Evolutionary conservation across 2,329 filamentous ascomycete genomes (phyloP).

Genomic region (Nemania serpens): DNA sequence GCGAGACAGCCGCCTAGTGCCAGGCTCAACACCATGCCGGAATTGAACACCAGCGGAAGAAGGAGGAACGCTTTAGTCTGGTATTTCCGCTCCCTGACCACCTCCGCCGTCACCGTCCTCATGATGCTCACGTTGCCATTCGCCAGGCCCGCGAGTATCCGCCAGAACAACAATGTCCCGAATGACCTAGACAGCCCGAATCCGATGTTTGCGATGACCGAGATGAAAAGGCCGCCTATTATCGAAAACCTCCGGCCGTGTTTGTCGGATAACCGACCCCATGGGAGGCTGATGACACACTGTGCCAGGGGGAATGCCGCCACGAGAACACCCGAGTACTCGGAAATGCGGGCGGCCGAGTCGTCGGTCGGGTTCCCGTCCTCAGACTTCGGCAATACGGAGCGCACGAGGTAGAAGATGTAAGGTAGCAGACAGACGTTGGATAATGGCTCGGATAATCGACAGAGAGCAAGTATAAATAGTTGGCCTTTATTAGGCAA

Average conservation of each 20-base stretch:
- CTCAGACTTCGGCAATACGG: constrained; percentile 52
- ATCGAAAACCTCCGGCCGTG: constrained; percentile 66
- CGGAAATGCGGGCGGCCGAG: constrained; percentile 61
- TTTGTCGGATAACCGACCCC: constrained; percentile 65
- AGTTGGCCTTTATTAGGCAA: constrained; percentile 46
- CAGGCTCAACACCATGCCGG: constrained; percentile 48
- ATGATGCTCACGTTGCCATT: constrained; percentile 78
- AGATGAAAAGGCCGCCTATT: constrained; percentile 66
- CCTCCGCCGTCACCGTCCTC: constrained; percentile 75
- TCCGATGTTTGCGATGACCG: constrained; percentile 65
- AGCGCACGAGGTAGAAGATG: constrained; percentile 75
- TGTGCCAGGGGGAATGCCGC: constrained; percentile 72
- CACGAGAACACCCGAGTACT: constrained; percentile 70
- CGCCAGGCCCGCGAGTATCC: constrained; percentile 65
- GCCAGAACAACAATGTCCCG: constrained; percentile 59
- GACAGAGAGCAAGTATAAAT: constrained; percentile 43
- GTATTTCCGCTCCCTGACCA: constrained; percentile 70
- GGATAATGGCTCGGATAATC: constrained; percentile 66
- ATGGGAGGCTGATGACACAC: constrained; percentile 70
- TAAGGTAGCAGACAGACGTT: constrained; percentile 70
- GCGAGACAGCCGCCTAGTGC: constrained; percentile 50
- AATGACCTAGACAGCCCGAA: constrained; percentile 71
- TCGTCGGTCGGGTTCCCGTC: constrained; percentile 40
- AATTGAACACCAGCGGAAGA: constrained; percentile 68
- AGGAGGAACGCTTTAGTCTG: constrained; percentile 51